Base-by-base conservation (phyloP, 805 yeast genomes). In the Candida wancherniae region DNA sequence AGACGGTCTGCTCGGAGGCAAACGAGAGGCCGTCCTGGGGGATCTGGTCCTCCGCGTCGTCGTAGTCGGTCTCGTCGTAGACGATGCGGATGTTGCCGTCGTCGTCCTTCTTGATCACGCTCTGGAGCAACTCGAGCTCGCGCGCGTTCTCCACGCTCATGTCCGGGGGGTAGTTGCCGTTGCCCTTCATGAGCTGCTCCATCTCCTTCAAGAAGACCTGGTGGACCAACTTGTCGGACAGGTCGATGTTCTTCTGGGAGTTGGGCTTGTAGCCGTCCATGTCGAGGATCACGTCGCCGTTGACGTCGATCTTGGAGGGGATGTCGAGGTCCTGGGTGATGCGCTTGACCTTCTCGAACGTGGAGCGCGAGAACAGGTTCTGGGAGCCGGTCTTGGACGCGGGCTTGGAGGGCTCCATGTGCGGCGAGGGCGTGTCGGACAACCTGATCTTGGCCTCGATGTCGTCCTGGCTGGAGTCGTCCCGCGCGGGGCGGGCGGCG, bases 181-280 rank as follows among this genome's bases (percentile, higher is more conserved):
- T 35, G n/a, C 45, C 41, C 22, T 45, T 43, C 27, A 55, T 35
- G 8, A 42, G 26, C 13, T 50, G 47, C 22, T 51, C 44, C 31
- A 88, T 68, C 53, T 90, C 97, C 42, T 85, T 92, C 19, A 75
- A 64, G 29, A 90, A 65, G 24, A 88, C 65, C 44, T 80, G 78
- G 45, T 77, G 77, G 37, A 92, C 74, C 21, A 83, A 62, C 29
- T 78, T 78, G 52, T 87, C 95, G 0, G 94, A 75, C 44, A 76
- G 78, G 29, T 79, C 78, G 23, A 83, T 75, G 53, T 81, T 85
- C 44, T 79, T 77, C 30, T 79, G 82, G 9, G 67, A 51, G 47
- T 80, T 86, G 19, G 94, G 82, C 58, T 88, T 90, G 60, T 92
- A 92, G 11, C 98, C 98, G 47, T 87, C 94, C 80, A 90, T 85